Evolutionary conservation across 805 yeast genomes (phyloP).

Genomic region (Yamadazyma endophytica): DNA sequence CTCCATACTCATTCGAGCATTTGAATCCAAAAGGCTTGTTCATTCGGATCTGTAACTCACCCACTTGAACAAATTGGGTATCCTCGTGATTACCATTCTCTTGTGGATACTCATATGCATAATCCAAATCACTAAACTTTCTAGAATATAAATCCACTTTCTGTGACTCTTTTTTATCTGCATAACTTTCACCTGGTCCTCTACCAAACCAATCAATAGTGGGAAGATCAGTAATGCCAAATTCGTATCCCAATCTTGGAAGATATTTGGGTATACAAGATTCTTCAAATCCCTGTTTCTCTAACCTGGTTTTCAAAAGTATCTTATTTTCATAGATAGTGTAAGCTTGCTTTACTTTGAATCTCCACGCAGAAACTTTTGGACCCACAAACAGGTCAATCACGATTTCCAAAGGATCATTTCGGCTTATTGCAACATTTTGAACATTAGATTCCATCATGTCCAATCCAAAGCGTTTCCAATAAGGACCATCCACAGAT

Average conservation of each 20-base stretch:
- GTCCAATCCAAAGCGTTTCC: slow-evolving; percentile 22
- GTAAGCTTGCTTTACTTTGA: slow-evolving; percentile 9
- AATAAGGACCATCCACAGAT: slow-evolving; percentile 16
- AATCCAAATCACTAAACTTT: slow-evolving; percentile 14
- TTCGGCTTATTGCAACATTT: slow-evolving; percentile 3
- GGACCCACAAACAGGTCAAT: slow-evolving; percentile 17
- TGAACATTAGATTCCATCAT: slow-evolving; percentile 10
- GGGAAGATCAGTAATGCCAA: slow-evolving; percentile 11
- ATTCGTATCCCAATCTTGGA: slow-evolving; percentile 33
- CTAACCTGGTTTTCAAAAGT: slow-evolving; percentile 5
- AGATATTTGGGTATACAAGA: slow-evolving; percentile 15
- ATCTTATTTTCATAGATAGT: slow-evolving; percentile 6
- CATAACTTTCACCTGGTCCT: slow-evolving; percentile 32
- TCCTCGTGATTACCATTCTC: slow-evolving; percentile 31
- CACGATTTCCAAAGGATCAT: slow-evolving; percentile 6
- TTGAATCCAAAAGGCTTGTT: slow-evolving; percentile 12
- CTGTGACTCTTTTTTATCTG: slow-evolving; percentile 24
- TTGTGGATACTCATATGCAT: slow-evolving; percentile 29
- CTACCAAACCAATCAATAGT: slow-evolving; percentile 27
- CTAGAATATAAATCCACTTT: slow-evolving; percentile 17
- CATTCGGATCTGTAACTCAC: slow-evolving; percentile 7
- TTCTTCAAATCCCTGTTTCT: slow-evolving; percentile 4
- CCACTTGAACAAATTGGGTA: slow-evolving; percentile 21
- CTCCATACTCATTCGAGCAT: slow-evolving; percentile 10
- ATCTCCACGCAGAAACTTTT: slow-evolving; percentile 22